A percentile compares a stretch with the other conserved stretches of the same genome.
Conservation (phyloP, 805 yeast species). For the Torulaspora delbrueckii region DNA sequence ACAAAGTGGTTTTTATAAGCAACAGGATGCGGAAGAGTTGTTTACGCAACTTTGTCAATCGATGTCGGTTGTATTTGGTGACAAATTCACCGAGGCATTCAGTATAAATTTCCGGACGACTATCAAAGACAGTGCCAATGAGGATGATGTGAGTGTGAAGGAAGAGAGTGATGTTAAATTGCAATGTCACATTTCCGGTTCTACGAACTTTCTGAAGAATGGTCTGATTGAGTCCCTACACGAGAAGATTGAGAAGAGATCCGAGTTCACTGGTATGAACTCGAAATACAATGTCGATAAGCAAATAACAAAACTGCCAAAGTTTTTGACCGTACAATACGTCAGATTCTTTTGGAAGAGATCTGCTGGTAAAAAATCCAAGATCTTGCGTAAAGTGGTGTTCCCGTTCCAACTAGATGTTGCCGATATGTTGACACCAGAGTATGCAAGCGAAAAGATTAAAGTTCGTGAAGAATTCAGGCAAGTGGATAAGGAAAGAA, state of each 20-base stretch:
- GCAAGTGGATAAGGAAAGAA: slow-evolving; percentile 66
- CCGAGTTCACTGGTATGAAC: slow-evolving; percentile 61
- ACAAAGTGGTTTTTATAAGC: slow-evolving; percentile 68
- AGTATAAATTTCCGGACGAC: slow-evolving; percentile 59
- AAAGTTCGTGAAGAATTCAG: slow-evolving; percentile 73
- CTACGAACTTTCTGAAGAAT: slow-evolving; percentile 82
- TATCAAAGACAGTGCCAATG: slow-evolving; percentile 56
- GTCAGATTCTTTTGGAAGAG: slow-evolving; percentile 96
- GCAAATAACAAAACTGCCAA: slow-evolving; percentile 73
- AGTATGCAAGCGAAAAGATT: slow-evolving; percentile 59
- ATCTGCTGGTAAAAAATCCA: slow-evolving; percentile 84
- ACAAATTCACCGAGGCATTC: slow-evolving; percentile 51
- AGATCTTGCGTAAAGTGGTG: slow-evolving; percentile 87
- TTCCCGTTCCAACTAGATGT: slow-evolving; percentile 92
- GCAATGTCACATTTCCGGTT: slow-evolving; percentile 81
- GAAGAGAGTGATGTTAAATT: slow-evolving; percentile 62
- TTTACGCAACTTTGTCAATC: slow-evolving; percentile 69
- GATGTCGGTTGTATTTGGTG: slow-evolving; percentile 44
- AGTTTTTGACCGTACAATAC: slow-evolving; percentile 82
- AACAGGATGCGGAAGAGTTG: slow-evolving; percentile 98
- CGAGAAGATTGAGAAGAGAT: slow-evolving; percentile 74
- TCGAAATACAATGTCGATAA: slow-evolving; percentile 60
- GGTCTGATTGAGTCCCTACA: slow-evolving; percentile 71
- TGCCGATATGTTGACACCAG: slow-evolving; percentile 79
- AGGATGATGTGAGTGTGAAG: slow-evolving; percentile 46